Evolutionary conservation across 208 protist species (phyloP), one percentile per base, ranked within the genome.

Genomic region (Trypanosoma avium): DNA sequence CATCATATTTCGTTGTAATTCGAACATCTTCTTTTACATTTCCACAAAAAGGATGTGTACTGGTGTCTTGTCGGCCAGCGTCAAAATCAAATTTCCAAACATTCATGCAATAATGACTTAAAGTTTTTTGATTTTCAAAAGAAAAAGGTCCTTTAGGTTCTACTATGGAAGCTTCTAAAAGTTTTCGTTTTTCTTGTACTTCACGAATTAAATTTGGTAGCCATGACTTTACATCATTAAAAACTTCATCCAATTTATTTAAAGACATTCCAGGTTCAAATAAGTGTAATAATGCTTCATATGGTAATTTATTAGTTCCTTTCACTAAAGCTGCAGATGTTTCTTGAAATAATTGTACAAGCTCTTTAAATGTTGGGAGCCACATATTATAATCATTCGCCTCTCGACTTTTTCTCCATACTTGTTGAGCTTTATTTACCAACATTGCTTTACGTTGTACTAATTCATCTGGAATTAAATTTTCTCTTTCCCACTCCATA

Each of bases 1-100:
- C 81, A n/a, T 15, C 43, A 67, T 90, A 97, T 60, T 81, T 78
- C 3, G 86, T 93, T 1, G 93, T 97, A 47, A 97, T 81, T 33
- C 93, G 82, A 47, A 81, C 78, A 76, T 97, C 93, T 33, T 86
- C 79, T 67, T 82, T 80, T 33, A 75, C 70, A 66, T 84, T 86
- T 32, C 79, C 89, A 12, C 86, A 92, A 74, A 96, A 97, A 3
- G 93, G 91, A 60, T 97, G 93, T 7, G 78, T n/a, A 27, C 86
- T 92, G 35, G 88, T 62, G 61, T 97, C 93, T 40, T 95, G 73
- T 15, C 93, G 81, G 33, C 90, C 90, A 21, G 46, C 74, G 0
- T 94, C 82, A 70, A 93, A 87, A 69, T 93, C 82, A 65, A 91
- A 96, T 24, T 88, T 61, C 84, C 77, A 88, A 45, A 83, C 52